Conservation (phyloP, 495 filamentous ascomycete species). For the Jackrogersella multiformis region DNA sequence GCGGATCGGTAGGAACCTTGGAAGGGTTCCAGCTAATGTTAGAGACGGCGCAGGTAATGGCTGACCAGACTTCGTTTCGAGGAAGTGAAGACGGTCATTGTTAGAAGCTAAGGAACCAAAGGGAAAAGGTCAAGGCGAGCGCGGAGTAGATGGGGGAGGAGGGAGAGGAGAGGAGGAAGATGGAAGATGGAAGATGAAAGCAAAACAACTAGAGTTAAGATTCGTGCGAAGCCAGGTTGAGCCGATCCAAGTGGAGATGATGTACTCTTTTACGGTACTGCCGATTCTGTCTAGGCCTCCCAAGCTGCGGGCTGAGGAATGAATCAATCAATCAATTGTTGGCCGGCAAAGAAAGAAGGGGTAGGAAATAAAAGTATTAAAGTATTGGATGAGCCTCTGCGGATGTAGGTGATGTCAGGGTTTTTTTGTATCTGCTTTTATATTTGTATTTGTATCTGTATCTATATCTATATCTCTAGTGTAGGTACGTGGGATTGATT, state of each 20-base stretch:
- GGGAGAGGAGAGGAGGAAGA: neutral
- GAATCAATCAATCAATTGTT: constrained; percentile 16
- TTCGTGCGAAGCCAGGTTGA: constrained; percentile 40
- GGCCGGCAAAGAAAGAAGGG: constrained; percentile 7
- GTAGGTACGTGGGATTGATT: constrained; percentile 5
- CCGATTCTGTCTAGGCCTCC: constrained; percentile 6
- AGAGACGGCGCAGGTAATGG: constrained; percentile 39
- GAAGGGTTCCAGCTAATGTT: constrained; percentile 48
- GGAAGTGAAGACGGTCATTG: constrained; percentile 46
- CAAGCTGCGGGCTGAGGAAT: constrained; percentile 14
- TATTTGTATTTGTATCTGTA: constrained; percentile 33
- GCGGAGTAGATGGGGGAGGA: neutral
- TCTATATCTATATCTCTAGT: neutral
- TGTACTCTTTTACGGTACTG: neutral
- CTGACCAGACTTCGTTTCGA: constrained; percentile 40
- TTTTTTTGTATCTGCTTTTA: constrained; percentile 32
- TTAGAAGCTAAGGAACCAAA: constrained; percentile 39
- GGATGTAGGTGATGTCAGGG: constrained; percentile 41
- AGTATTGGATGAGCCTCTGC: too few relatives aligned
- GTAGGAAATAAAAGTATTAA: constrained; percentile 28
- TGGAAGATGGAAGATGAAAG: constrained; percentile 24
- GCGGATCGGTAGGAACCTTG: constrained; percentile 46
- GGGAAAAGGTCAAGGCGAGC: neutral
- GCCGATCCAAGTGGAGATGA: constrained; percentile 39
- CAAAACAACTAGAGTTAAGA: constrained; percentile 42